Evolutionary conservation across 2,329 filamentous ascomycete species (phyloP), one percentile per base, ranked within the genome.

Genomic region (Phaeoacremonium minimum): DNA sequence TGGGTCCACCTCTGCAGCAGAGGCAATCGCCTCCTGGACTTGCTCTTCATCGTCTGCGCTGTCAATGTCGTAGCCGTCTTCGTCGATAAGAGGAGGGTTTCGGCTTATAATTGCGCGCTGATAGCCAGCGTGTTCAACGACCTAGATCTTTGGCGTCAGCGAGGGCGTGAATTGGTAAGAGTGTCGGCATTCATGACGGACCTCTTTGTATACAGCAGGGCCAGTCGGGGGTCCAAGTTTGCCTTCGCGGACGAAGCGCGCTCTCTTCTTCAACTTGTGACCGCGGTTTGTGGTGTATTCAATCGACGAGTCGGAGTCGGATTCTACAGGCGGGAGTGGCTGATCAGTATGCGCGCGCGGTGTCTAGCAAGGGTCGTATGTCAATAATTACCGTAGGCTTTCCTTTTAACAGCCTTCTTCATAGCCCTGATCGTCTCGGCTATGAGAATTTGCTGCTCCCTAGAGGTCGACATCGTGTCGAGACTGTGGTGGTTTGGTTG

Each of bases 11-110:
- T 86, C 80, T 22, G 80, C 73, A n/a, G 80, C 79, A 4, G 74
- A 64, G 31, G 77, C 69, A 33, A 76, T 65, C 29, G 80, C 80
- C 33, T 82, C 76, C 44, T 73, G 72, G 15, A 78, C 58, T 38
- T 71, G 73, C 29, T 82, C 77, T 41, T 80, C 77, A 38, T 85
- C 81, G 41, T 87, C 83, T 43, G 83, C 80, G 53, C 78, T 83
- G 29, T 87, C 82, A 37, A 88, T 67, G 44, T 87, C 80, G 54
- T 85, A 88, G 44, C 86, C 86, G 48, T 91, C 85, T 31, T 87
- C 80, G 60, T 91, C 86, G 46, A 86, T 67, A 32, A 86, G 68
- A 9, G 77, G 75, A 5, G 84, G 83, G 48, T 89, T 91, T 46
- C 76, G 77, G 57, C 79, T 78, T 45, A 94, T 80, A 46, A 90